Base-by-base conservation (phyloP, 176 grass and related monocot species). In the Tillandsia fasciculata region DNA sequence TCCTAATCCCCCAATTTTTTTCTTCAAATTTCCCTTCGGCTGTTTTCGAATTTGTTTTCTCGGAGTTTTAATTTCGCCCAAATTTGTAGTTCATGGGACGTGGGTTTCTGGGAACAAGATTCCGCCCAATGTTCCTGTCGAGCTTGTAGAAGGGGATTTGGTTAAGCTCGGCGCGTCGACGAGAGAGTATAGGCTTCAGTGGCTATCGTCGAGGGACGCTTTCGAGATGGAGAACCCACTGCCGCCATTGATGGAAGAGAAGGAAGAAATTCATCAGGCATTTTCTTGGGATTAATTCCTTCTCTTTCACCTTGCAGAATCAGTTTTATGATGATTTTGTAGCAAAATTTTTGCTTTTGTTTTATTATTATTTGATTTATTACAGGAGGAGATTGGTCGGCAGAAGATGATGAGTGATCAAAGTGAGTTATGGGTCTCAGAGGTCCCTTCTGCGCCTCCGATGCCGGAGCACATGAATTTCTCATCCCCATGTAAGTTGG, bases 61-160 rank as follows among this genome's bases (percentile, higher is more conserved):
- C 10, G 9, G 10, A 11, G 51, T 9, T 59, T 58, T 77, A n/a
- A 15, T 53, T 66, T 53, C 22, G 51, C 57, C 13, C 27, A 11
- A 65, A 20, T 53, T 26, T 57, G 10, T 82, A 99, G 94, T 93
- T 74, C 94, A 93, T 79, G 94, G 94, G 74, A 99, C 94, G 3
- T 86, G 89, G 87, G 54, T 99, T 64, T 90, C 87, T 64, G 94
- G 94, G 33, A 75, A 47, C 27, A 87, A 74, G 79, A 99, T 99
- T 67, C 69, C 78, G 23, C 79, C 90, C 2, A 80, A 88, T 64
- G 59, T 77, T 26, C 69, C 70, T 11, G 80, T 93, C 49, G 80
- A 90, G 22, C 67, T 99, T 22, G 77, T 70, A 2, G 75, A 75
- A 5, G 94, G 89, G 52, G 89, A 90, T 66, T 65, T 63, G 12